Conservation (phyloP, 2,329 filamentous ascomycete genomes). For the Uncinocarpus reesii region DNA sequence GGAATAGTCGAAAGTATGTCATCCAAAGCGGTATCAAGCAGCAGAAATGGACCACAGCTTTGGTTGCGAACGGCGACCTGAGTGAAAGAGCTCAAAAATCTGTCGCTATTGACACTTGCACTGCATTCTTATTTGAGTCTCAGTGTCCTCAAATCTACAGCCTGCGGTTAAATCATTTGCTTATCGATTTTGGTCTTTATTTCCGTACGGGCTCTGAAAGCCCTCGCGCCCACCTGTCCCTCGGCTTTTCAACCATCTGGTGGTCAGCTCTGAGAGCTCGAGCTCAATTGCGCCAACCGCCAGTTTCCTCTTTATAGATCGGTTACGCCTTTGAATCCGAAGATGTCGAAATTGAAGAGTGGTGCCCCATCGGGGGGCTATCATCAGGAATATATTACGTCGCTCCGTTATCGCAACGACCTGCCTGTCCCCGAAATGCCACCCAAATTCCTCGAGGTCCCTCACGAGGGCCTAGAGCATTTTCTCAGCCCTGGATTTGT, state of each 20-base stretch:
- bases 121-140: not conserved
- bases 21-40: constrained; percentile 21
- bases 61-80: too few species aligned
- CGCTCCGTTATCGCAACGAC: constrained; percentile 90
- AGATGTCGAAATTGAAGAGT: constrained; percentile 35
- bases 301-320: not conserved
- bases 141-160: not conserved
- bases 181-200: not conserved
- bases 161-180: not conserved
- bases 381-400: constrained; percentile 95
- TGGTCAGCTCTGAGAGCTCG: not conserved
- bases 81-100: not conserved
- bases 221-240: not conserved
- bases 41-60: too few species aligned
- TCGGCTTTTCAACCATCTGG: not conserved
- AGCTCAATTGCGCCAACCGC: not conserved
- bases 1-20: not conserved
- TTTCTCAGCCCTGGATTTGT: constrained; percentile 88
- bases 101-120: not conserved
- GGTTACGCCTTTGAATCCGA: not conserved
- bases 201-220: not conserved
- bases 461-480: constrained; percentile 80
- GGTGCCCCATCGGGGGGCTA: constrained; percentile 38
- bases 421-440: constrained; percentile 88
- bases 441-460: constrained; percentile 93